Conservation (phyloP, 2,329 filamentous ascomycete genomes). For the Pyricularia grisea region DNA sequence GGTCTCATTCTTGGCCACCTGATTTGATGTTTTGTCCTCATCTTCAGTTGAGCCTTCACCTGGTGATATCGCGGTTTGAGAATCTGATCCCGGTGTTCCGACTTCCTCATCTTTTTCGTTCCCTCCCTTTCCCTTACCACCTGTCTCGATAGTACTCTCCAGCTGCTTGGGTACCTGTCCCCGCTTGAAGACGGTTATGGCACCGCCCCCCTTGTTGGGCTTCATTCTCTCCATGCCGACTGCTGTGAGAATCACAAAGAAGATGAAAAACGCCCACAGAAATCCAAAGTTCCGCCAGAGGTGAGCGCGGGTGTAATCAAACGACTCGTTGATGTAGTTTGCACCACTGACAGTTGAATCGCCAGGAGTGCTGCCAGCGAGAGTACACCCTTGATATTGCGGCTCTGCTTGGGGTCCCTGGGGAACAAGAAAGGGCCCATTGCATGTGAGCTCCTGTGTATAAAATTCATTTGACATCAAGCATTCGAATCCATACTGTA, state of each 20-base stretch:
- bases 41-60: neutral
- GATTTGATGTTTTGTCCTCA: neutral
- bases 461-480: slow-evolving; percentile 46
- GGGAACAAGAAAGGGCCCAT: neutral
- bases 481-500: slow-evolving; percentile 56
- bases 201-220: neutral
- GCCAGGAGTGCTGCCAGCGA: slow-evolving; percentile 39
- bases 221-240: slow-evolving; percentile 41
- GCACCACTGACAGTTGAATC: slow-evolving; percentile 39
- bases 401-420: neutral
- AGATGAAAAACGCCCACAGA: slow-evolving; percentile 62
- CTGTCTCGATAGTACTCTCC: neutral
- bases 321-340: slow-evolving; percentile 23
- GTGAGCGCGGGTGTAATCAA: slow-evolving; percentile 43
- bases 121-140: neutral
- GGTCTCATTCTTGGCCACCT: neutral
- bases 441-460: neutral
- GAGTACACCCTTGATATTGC: neutral
- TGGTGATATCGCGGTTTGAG: neutral
- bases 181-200: neutral
- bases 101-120: neutral
- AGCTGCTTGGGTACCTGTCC: neutral
- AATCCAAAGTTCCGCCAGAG: slow-evolving; percentile 73
- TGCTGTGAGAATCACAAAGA: slow-evolving; percentile 62
- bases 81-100: neutral